A percentile compares a stretch with the other conserved stretches of the same genome.
Conservation (phyloP, 2,329 filamentous ascomycete genomes). For the Fusarium tuaranense region DNA sequence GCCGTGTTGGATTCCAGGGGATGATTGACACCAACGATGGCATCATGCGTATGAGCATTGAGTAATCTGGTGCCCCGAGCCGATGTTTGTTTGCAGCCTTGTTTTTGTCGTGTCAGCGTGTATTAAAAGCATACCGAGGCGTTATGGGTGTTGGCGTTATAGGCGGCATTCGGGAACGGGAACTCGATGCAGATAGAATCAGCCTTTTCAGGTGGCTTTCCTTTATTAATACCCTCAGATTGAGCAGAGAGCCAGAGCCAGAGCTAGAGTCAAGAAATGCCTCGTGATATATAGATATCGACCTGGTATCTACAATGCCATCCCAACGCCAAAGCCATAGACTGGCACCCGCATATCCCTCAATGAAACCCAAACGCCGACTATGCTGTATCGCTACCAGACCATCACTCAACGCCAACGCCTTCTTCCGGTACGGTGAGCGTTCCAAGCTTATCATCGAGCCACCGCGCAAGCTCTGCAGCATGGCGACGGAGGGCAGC, state of each 20-base stretch:
- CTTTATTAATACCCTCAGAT: slow-evolving; percentile 34
- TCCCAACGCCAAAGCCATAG: slow-evolving; percentile 39
- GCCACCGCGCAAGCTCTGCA: slow-evolving; percentile 68
- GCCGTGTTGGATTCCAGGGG: slow-evolving; percentile 83
- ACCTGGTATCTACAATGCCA: slow-evolving; percentile 39
- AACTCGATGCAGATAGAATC: slow-evolving; percentile 22
- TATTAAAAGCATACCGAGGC: slow-evolving; percentile 34
- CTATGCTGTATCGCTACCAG: slow-evolving; percentile 31
- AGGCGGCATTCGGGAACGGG: background rate
- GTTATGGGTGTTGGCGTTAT: slow-evolving; percentile 33
- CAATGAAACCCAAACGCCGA: slow-evolving; percentile 39
- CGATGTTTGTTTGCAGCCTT: background rate
- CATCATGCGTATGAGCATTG: slow-evolving; percentile 97
- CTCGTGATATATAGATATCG: slow-evolving; percentile 30
- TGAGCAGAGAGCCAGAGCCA: slow-evolving; percentile 14
- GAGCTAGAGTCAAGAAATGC: slow-evolving; percentile 12
- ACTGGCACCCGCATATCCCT: slow-evolving; percentile 21
- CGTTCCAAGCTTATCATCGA: slow-evolving; percentile 70
- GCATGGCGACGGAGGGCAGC: slow-evolving; percentile 66
- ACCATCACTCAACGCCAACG: slow-evolving; percentile 51
- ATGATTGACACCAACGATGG: slow-evolving; percentile 98
- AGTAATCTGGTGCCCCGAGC: slow-evolving; percentile 60
- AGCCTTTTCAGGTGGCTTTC: slow-evolving; percentile 20
- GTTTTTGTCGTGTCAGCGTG: slow-evolving; percentile 5
- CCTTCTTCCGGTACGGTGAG: slow-evolving; percentile 66